These are phyloP conservation scores for Aspergillus pseudoglaucus DNA, from an alignment of 2,329 filamentous ascomycete genomes.

Conservation along the genomic window DNA sequence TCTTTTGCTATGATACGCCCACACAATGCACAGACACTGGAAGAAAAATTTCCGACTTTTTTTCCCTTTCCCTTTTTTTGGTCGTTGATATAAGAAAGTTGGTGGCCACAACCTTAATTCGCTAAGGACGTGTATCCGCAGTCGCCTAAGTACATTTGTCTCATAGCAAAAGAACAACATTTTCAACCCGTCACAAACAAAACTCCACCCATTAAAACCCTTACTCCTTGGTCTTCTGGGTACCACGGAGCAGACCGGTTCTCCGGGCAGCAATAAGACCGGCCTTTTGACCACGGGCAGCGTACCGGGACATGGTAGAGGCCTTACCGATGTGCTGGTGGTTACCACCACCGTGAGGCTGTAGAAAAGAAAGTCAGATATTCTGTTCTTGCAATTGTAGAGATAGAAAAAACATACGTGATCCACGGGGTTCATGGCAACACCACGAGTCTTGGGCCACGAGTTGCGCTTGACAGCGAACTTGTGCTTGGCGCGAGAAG, in stretches of 20 bases:
- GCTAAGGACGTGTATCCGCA: slow-evolving; percentile 34
- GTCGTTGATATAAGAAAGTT: slow-evolving; percentile 27
- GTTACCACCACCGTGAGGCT: slow-evolving; percentile 97
- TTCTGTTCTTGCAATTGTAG: background rate
- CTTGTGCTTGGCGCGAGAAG: slow-evolving; percentile 99
- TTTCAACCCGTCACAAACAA: slow-evolving; percentile 46
- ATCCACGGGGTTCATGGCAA: slow-evolving; percentile 99
- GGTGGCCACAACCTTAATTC: slow-evolving; percentile 36
- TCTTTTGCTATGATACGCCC: background rate
- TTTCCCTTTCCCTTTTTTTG: slow-evolving; percentile 6
- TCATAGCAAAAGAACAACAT: slow-evolving; percentile 35
- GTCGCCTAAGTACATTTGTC: slow-evolving; percentile 38
- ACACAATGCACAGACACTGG: too few relatives aligned
- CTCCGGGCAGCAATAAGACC: slow-evolving; percentile 99
- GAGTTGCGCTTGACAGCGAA: slow-evolving; percentile 99
- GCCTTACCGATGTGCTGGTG: slow-evolving; percentile 99
- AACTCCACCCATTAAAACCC: slow-evolving; percentile 55
- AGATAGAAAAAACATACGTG: slow-evolving; percentile 54
- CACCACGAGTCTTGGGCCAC: slow-evolving; percentile 99
- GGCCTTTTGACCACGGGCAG: slow-evolving; percentile 97
- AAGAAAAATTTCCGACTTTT: background rate
- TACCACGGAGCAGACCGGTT: slow-evolving; percentile 99
- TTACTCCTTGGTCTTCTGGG: slow-evolving; percentile 99
- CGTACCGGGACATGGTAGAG: slow-evolving; percentile 98
- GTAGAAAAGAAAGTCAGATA: slow-evolving; percentile 18